Conservation (phyloP, 257 asterid species). For the Solanum pennellii region DNA sequence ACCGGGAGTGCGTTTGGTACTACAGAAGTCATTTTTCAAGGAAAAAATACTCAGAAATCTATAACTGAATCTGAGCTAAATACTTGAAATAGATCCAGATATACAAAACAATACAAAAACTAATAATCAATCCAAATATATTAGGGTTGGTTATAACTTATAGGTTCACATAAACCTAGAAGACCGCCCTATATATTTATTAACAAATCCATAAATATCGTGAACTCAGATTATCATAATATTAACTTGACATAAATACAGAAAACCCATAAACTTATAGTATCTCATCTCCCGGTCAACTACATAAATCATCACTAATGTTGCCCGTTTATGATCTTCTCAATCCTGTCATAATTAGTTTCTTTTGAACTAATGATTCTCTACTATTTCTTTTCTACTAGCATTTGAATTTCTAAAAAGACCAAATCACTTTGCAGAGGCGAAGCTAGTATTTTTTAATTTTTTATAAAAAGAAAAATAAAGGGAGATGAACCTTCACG, state of each 20-base stretch:
- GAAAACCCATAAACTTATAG: not conserved
- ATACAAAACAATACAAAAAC: not conserved
- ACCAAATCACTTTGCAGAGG: not conserved
- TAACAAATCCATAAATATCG: not conserved
- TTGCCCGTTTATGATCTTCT: not conserved
- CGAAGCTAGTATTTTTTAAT: not conserved
- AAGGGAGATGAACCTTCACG: not conserved
- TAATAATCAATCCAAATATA: not conserved
- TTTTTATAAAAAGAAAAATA: not conserved
- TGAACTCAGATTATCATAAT: not conserved
- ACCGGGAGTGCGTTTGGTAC: not conserved
- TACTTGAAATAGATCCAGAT: not conserved
- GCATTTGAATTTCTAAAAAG: not conserved
- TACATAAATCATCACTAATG: not conserved
- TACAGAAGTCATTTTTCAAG: not conserved
- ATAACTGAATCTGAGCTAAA: not conserved
- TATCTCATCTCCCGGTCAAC: not conserved
- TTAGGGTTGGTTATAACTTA: not conserved
- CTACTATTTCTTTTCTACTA: not conserved
- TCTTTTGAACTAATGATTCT: not conserved
- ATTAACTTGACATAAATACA: not conserved
- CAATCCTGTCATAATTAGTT: not conserved
- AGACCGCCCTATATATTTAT: not conserved
- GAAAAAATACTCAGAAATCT: not conserved
- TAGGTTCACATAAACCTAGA: not conserved